A percentile compares a stretch with the other conserved stretches of the same genome.
phyloP scores from a whole-genome alignment of 257 asterid species.

The Solanum infundibuliforme region DNA sequence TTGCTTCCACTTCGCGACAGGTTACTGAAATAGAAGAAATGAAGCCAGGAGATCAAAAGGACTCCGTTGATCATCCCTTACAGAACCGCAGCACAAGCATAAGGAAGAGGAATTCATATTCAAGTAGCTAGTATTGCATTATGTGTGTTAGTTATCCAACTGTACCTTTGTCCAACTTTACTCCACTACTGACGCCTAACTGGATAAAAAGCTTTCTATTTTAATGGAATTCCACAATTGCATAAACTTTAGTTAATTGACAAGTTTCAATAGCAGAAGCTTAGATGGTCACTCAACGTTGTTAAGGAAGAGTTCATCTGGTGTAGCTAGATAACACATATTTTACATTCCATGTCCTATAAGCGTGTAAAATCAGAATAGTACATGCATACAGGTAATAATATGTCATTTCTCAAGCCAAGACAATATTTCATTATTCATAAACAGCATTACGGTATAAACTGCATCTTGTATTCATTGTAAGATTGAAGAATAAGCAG shows the following conservation, averaged over 20 bases:
- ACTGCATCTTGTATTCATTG: background rate
- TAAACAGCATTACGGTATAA: background rate
- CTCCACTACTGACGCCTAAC: background rate
- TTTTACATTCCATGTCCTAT: background rate
- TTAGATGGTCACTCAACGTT: background rate
- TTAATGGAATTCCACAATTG: background rate
- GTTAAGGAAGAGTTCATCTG: background rate
- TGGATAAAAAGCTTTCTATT: background rate
- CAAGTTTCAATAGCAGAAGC: background rate
- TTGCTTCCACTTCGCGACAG: conserved; percentile 14
- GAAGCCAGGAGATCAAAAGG: conserved; percentile 6
- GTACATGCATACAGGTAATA: background rate
- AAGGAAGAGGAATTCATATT: conserved; percentile 60
- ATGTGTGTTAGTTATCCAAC: background rate
- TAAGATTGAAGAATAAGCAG: background rate
- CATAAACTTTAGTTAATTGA: background rate
- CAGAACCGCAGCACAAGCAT: conserved; percentile 17
- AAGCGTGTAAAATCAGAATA: background rate
- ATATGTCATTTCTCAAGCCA: background rate
- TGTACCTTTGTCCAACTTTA: background rate
- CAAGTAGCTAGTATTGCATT: conserved; percentile 17
- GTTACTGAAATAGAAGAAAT: conserved; percentile 26
- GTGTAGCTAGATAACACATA: background rate
- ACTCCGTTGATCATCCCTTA: background rate
- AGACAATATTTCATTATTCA: background rate